Percentiles rank a stretch among this genome's conserved stretches.
phyloP scores from a whole-genome alignment of 192 early-diverging fungal species.

The Coemansia sp. region DNA sequence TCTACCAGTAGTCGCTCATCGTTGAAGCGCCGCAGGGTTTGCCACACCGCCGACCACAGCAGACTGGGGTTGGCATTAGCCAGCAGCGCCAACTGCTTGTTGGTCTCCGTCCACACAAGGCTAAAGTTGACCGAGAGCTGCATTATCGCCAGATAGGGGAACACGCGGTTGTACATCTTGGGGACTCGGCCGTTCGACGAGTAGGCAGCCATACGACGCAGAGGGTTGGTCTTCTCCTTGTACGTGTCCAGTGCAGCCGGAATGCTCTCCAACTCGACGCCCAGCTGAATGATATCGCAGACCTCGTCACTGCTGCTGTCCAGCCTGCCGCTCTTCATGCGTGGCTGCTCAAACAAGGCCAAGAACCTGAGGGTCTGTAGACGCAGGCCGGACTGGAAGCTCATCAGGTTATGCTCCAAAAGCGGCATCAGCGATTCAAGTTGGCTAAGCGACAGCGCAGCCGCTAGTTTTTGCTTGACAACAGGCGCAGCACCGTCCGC shows the following conservation, averaged over 20 bases:
- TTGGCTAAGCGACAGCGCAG: constrained; percentile 32
- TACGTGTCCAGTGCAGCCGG: constrained; percentile 63
- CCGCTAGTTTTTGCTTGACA: constrained; percentile 13
- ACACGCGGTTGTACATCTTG: constrained; percentile 69
- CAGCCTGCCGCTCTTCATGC: constrained; percentile 29
- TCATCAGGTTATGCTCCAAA: constrained; percentile 42
- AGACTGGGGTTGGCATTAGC: constrained; percentile 57
- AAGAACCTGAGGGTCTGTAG: constrained; percentile 72
- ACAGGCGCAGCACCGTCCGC: not conserved
- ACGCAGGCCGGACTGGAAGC: constrained; percentile 55
- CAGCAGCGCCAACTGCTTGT: constrained; percentile 59
- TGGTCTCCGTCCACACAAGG: constrained; percentile 81
- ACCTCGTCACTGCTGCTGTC: constrained; percentile 32
- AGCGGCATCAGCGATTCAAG: constrained; percentile 25
- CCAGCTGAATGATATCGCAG: constrained; percentile 60
- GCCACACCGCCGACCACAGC: constrained; percentile 67
- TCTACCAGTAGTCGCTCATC: constrained; percentile 63
- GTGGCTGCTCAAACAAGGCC: constrained; percentile 66
- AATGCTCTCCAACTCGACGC: constrained; percentile 64
- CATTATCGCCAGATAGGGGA: constrained; percentile 65
- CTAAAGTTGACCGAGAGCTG: constrained; percentile 82
- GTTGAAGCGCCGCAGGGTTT: constrained; percentile 60
- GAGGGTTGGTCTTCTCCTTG: constrained; percentile 79
- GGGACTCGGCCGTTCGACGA: constrained; percentile 66
- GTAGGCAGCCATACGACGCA: constrained; percentile 73